Evolutionary conservation across 257 asterid genomes (phyloP).

Genomic region (Voacanga thouarsii): DNA sequence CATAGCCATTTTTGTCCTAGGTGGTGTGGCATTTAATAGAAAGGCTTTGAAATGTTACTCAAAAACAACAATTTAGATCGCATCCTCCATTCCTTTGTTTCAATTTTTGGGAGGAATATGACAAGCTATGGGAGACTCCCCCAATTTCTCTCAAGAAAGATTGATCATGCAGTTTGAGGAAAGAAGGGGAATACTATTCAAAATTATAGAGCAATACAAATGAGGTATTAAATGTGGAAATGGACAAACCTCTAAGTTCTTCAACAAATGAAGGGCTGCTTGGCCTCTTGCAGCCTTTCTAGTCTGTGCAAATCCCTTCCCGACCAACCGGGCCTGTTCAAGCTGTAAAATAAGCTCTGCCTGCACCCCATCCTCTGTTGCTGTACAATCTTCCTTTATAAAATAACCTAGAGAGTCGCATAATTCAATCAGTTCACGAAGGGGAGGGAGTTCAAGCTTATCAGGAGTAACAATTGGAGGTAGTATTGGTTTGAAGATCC

Average conservation of each 20-base stretch:
- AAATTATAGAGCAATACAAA: background rate
- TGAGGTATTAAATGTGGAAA: slow-evolving; percentile 2
- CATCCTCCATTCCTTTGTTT: too few species aligned
- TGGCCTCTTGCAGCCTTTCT: slow-evolving; percentile 73
- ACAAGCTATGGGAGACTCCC: background rate
- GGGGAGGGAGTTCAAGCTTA: slow-evolving; percentile 79
- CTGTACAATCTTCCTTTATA: slow-evolving; percentile 34
- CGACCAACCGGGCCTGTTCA: slow-evolving; percentile 51
- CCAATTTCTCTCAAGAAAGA: background rate
- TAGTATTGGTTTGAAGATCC: slow-evolving; percentile 61
- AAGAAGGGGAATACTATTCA: background rate
- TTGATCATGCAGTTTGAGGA: background rate
- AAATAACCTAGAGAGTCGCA: slow-evolving; percentile 88
- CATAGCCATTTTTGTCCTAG: background rate
- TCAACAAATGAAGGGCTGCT: slow-evolving; percentile 70
- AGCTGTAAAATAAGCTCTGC: slow-evolving; percentile 67
- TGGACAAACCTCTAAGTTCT: slow-evolving; percentile 68
- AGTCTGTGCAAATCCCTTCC: slow-evolving; percentile 56
- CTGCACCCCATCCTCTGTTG: slow-evolving; percentile 46
- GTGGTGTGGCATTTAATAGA: background rate
- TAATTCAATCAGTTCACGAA: slow-evolving; percentile 70
- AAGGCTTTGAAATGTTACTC: background rate
- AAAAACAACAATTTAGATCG: background rate
- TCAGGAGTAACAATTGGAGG: slow-evolving; percentile 95
- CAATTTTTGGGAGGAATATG: background rate